A percentile compares a stretch with the other conserved stretches of the same genome.
Evolutionary conservation across 495 filamentous ascomycete genomes (phyloP).

Genomic region (Pseudomonodictys pantanalensis): DNA sequence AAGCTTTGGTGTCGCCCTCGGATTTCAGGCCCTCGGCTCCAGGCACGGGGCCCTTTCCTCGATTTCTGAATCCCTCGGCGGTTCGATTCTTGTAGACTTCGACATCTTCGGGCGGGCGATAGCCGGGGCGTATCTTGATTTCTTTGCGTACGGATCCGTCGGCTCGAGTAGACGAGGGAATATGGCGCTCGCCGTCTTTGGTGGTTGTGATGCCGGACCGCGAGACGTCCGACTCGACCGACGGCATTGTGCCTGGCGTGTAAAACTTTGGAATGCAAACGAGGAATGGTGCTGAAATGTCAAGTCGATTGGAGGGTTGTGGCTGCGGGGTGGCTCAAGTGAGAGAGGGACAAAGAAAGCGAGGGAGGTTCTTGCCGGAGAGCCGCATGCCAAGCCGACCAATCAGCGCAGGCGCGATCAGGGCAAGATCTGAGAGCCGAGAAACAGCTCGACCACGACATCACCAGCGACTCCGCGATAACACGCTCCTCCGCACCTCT

Average conservation of each 20-base stretch:
- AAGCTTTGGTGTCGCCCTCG: slow-evolving; percentile 36
- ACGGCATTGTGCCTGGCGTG: slow-evolving; percentile 21
- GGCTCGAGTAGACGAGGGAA: slow-evolving; percentile 79
- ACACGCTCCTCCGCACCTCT: slow-evolving; percentile 5
- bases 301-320: neutral
- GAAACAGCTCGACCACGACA: too few species aligned
- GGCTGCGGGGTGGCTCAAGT: slow-evolving; percentile 28
- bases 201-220: slow-evolving; percentile 76
- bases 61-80: slow-evolving; percentile 80
- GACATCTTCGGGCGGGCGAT: slow-evolving; percentile 92
- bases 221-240: slow-evolving; percentile 48
- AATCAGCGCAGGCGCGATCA: neutral
- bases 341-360: slow-evolving; percentile 36
- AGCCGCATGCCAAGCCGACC: neutral
- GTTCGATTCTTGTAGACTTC: slow-evolving; percentile 93
- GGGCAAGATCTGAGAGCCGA: too few species aligned
- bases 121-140: slow-evolving; percentile 89
- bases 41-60: slow-evolving; percentile 72
- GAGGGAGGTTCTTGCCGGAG: neutral
- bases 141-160: slow-evolving; percentile 88
- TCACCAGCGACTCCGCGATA: slow-evolving; percentile 6
- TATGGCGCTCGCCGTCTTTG: slow-evolving; percentile 71
- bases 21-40: slow-evolving; percentile 67
- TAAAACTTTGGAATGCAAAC: neutral
- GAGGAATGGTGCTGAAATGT: too few species aligned